Percentiles rank a stretch among this genome's conserved stretches.
phyloP scores from a whole-genome alignment of 352 stramenopile genomes.

The Globisporangium spinosum region DNA sequence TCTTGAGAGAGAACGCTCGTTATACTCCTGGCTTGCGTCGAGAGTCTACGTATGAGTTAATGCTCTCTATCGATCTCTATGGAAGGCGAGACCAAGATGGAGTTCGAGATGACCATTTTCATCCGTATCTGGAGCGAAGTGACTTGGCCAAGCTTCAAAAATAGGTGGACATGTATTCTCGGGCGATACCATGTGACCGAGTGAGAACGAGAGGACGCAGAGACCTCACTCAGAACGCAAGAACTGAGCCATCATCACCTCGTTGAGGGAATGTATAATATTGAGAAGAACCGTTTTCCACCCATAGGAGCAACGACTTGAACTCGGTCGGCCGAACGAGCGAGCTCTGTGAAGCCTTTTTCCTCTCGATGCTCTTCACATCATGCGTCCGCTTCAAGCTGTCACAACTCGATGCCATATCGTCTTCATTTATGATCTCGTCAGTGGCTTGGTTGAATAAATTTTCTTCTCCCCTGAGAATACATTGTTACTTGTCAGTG shows the following conservation, averaged over 20 bases:
- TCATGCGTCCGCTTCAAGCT: too few relatives aligned
- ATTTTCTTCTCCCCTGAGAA: too few relatives aligned
- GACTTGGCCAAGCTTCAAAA: background rate
- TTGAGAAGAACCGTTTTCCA: background rate
- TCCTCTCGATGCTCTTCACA: too few relatives aligned
- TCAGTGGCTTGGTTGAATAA: too few relatives aligned
- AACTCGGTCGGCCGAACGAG: too few relatives aligned
- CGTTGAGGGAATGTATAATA: background rate
- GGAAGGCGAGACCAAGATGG: background rate
- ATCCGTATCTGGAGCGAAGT: background rate
- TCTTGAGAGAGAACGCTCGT: conserved; percentile 1
- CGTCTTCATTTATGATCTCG: too few relatives aligned
- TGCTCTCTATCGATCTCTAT: background rate
- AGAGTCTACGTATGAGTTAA: background rate
- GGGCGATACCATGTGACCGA: background rate
- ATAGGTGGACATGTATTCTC: background rate
- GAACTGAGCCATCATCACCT: too few relatives aligned
- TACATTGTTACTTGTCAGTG: too few relatives aligned
- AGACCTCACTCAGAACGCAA: too few relatives aligned
- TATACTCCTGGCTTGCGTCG: background rate
- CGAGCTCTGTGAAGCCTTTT: too few relatives aligned
- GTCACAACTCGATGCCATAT: too few relatives aligned
- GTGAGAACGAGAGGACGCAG: background rate
- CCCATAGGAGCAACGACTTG: too few relatives aligned
- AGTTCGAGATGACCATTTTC: background rate